phyloP scores from a whole-genome alignment of 2,329 filamentous ascomycete species.

The Penicillium sp. region DNA sequence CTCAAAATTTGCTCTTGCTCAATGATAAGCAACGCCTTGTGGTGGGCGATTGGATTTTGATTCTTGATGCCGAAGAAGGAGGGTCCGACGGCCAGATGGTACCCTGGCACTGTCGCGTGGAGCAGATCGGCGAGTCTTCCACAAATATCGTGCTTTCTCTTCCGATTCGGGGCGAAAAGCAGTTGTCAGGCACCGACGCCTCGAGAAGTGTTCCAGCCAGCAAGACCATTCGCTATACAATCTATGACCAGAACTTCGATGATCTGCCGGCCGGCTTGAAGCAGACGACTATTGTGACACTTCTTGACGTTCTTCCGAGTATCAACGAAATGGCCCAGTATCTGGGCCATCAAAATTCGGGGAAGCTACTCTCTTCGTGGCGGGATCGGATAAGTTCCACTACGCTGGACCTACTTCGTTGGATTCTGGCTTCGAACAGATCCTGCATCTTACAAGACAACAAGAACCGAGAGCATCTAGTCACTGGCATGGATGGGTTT shows the following conservation, averaged over 20 bases:
- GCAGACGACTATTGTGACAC: constrained; percentile 24
- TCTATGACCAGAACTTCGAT: constrained; percentile 41
- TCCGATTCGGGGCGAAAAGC: not conserved
- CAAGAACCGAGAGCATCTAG: constrained; percentile 42
- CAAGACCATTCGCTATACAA: not conserved
- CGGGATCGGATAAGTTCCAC: constrained; percentile 57
- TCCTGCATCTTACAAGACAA: constrained; percentile 75
- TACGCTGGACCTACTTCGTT: constrained; percentile 64
- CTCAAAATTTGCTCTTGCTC: not conserved
- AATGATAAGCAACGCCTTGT: constrained; percentile 30
- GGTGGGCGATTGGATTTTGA: constrained; percentile 50
- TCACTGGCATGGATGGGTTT: constrained; percentile 61
- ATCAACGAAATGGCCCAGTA: constrained; percentile 43
- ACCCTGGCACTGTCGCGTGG: constrained; percentile 47
- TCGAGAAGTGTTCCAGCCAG: not conserved
- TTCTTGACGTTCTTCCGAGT: constrained; percentile 39
- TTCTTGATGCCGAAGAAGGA: constrained; percentile 21
- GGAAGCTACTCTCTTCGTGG: constrained; percentile 48
- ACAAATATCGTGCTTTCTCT: constrained; percentile 40
- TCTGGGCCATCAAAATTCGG: constrained; percentile 29
- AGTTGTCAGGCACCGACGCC: not conserved
- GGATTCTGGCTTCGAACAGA: constrained; percentile 85
- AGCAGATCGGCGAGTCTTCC: constrained; percentile 40
- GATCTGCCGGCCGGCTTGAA: constrained; percentile 28
- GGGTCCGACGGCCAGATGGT: not conserved